Base-by-base conservation (phyloP, 164 flowering plant genomes). In the Kalanchoe fedtschenkoi region DNA sequence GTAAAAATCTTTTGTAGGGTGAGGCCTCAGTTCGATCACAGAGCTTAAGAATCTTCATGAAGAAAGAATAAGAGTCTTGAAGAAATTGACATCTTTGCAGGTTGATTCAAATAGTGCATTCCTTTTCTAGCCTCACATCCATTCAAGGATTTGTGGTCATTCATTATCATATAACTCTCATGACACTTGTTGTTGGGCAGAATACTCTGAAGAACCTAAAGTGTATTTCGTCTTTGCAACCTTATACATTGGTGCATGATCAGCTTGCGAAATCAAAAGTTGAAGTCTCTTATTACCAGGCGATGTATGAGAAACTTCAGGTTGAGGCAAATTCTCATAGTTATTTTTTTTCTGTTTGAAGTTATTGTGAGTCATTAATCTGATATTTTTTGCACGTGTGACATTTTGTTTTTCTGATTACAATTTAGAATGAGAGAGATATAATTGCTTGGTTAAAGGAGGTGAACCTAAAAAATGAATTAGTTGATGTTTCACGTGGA, bases 271-370 rank as follows among this genome's bases (percentile, higher is more conserved):
- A 78, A 69, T 85, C 91, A 47, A 95, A 85, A 76, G 77, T 82
- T 46, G 91, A 87, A 70, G 78, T 89, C 55, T 55, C 43, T 39
- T 77, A 75, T 34, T 83, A 77, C 65, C 91, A 81, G 69, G 80
- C 76, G 26, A 44, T 75, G 59, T 75, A 63, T 55, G 88, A 85
- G 78, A 91, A 89, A 86, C 83, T 87, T 70, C 97, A 95, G 99
- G 97, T 95, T 80, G 85, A 63, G 77, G 78, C 80, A 75, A 76
- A 70, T 77, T 63, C 60, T 62, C 71, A 66, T 68, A 67, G 74
- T 65, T 66, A 7, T 16, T 58, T 38, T 57, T 33, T 41, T 11
- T 62, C 68, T 37, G 13, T 37, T 5, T n/a, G 10, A 32, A 47
- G 7, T 58, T 8, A 30, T 26, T 55, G 10, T 32, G 11, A 30